These are phyloP conservation scores for Penicillium oxalicum DNA, from an alignment of 2,329 filamentous ascomycete genomes.

Conservation along the genomic window DNA sequence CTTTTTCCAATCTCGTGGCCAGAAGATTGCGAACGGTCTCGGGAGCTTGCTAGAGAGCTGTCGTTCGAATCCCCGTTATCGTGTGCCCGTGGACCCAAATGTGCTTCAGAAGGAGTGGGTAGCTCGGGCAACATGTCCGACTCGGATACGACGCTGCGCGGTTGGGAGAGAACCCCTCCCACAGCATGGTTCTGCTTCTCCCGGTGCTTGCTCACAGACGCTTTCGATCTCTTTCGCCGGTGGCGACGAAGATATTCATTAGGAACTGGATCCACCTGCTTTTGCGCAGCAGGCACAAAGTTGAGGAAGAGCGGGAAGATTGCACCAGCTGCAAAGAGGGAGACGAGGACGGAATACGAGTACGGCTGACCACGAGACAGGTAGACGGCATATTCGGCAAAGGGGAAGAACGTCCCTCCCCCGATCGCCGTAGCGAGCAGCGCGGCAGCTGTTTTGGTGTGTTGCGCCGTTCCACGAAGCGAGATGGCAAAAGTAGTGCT, in stretches of 20 bases:
- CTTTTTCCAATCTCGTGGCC: not conserved
- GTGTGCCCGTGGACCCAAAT: not conserved
- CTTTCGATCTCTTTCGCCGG: slow-evolving; percentile 18
- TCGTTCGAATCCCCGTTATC: not conserved
- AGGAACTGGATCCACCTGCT: slow-evolving; percentile 47
- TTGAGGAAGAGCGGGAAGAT: slow-evolving; percentile 53
- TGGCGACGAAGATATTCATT: slow-evolving; percentile 31
- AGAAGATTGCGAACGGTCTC: not conserved
- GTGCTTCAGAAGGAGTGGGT: slow-evolving; percentile 12
- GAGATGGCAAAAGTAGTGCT: slow-evolving; percentile 54
- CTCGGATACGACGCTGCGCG: slow-evolving; percentile 23
- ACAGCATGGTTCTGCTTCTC: slow-evolving; percentile 27
- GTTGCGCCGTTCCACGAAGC: slow-evolving; percentile 52
- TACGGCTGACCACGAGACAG: slow-evolving; percentile 39
- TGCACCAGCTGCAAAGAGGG: slow-evolving; percentile 46
- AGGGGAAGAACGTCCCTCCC: slow-evolving; percentile 51
- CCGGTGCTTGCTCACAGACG: slow-evolving; percentile 11
- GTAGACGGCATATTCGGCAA: slow-evolving; percentile 47
- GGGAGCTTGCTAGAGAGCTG: not conserved
- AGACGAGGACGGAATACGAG: slow-evolving; percentile 50
- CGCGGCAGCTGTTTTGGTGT: slow-evolving; percentile 53
- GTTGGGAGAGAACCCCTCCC: slow-evolving; percentile 27
- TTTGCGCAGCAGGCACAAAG: slow-evolving; percentile 41
- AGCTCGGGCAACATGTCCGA: slow-evolving; percentile 19
- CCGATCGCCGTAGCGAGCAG: slow-evolving; percentile 50